phyloP scores from a whole-genome alignment of 2,329 filamentous ascomycete genomes.

The Alternaria alternata region DNA sequence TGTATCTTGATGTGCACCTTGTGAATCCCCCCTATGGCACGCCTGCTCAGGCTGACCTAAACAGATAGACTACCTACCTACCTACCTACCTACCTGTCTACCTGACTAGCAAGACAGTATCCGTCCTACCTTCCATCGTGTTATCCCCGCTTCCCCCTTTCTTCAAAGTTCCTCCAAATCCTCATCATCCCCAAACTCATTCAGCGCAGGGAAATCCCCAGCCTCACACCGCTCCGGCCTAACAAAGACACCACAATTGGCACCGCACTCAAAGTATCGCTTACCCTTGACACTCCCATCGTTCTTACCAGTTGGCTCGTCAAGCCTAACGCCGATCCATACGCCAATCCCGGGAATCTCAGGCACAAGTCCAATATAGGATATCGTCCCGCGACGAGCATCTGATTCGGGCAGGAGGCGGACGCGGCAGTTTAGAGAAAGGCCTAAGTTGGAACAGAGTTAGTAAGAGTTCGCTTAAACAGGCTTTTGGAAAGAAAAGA shows the following conservation, averaged over 20 bases:
- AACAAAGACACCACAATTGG: slow-evolving; percentile 81
- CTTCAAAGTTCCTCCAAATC: slow-evolving; percentile 64
- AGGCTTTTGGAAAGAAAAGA: too few relatives aligned
- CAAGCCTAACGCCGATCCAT: slow-evolving; percentile 78
- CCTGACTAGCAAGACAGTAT: too few relatives aligned
- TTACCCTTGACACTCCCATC: slow-evolving; percentile 74
- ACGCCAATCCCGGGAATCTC: slow-evolving; percentile 71
- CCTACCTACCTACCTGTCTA: too few relatives aligned
- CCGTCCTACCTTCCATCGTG: too few relatives aligned
- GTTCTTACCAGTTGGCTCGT: slow-evolving; percentile 84
- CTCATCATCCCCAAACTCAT: slow-evolving; percentile 57
- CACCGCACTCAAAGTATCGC: slow-evolving; percentile 73
- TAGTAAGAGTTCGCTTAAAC: too few relatives aligned
- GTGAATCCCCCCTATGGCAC: too few relatives aligned
- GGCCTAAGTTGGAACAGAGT: slow-evolving; percentile 23
- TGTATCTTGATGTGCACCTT: too few relatives aligned
- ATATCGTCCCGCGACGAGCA: slow-evolving; percentile 71
- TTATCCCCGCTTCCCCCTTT: too few relatives aligned
- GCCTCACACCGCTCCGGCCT: slow-evolving; percentile 79
- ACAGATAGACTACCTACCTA: too few relatives aligned
- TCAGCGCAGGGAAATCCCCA: slow-evolving; percentile 70
- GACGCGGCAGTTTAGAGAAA: slow-evolving; percentile 38
- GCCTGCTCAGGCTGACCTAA: too few relatives aligned
- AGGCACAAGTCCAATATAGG: slow-evolving; percentile 76
- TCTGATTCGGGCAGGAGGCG: slow-evolving; percentile 68